Evolutionary conservation across 371 early-diverging fungal species (phyloP).

Genomic region (Parasitella parasitica): DNA sequence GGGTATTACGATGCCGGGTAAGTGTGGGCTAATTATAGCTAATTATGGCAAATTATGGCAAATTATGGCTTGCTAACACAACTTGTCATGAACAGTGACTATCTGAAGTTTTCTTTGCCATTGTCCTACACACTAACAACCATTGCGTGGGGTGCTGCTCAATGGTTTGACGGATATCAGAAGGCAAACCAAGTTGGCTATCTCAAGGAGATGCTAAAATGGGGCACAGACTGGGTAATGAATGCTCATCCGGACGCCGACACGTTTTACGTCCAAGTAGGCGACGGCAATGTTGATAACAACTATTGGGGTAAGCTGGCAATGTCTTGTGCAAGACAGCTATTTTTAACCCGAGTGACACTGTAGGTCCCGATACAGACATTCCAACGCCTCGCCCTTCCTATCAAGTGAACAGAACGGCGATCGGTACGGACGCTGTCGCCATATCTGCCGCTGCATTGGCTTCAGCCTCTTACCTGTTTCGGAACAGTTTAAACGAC

Average conservation of each 20-base stretch:
- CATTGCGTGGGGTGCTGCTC: conserved; percentile 58
- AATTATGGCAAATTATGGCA: neutral
- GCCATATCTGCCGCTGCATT: conserved; percentile 62
- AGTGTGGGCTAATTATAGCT: neutral
- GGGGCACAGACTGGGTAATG: conserved; percentile 65
- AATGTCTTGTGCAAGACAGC: no score
- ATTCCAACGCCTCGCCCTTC: conserved; percentile 62
- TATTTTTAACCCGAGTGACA: neutral
- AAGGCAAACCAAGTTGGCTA: conserved; percentile 50
- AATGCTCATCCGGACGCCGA: conserved; percentile 30
- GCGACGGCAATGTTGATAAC: conserved; percentile 20
- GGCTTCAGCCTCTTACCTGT: conserved; percentile 61
- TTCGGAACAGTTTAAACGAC: conserved; percentile 50
- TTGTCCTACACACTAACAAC: conserved; percentile 51
- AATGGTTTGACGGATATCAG: conserved; percentile 59
- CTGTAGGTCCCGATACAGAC: conserved; percentile 39
- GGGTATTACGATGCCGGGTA: conserved; percentile 52
- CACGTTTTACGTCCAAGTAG: conserved; percentile 40
- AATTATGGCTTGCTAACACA: no score
- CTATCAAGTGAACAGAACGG: conserved; percentile 43
- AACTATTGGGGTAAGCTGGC: no score
- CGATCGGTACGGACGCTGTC: conserved; percentile 61
- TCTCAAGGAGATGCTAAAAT: conserved; percentile 53
- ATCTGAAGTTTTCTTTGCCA: conserved; percentile 65
- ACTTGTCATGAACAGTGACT: no score